Percentiles rank a stretch among this genome's conserved stretches.
phyloP scores from a whole-genome alignment of 805 yeast species.

The Metschnikowia orientalis region DNA sequence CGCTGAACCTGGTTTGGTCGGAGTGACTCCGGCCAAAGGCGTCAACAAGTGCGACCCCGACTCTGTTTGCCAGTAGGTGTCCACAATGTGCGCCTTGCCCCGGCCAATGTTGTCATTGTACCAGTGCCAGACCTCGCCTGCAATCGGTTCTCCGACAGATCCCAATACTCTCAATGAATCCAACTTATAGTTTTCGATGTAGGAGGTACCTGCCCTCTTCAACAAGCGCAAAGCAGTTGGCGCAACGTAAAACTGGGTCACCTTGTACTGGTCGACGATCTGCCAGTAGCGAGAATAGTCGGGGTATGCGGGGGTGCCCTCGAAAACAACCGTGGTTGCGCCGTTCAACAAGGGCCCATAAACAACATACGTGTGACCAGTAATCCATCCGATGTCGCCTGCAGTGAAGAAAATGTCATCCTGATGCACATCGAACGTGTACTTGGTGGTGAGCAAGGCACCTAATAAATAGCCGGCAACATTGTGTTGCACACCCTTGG shows the following conservation, averaged over 20 bases:
- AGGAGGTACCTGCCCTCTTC: conserved; percentile 81
- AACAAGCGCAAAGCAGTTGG: conserved; percentile 96
- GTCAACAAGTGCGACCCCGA: conserved; percentile 94
- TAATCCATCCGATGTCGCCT: conserved; percentile 99
- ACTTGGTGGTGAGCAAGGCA: conserved; percentile 85
- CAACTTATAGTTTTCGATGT: conserved; percentile 74
- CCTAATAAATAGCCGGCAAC: conserved; percentile 95
- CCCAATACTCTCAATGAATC: conserved; percentile 89
- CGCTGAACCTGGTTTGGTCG: conserved; percentile 97
- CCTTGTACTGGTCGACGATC: conserved; percentile 85
- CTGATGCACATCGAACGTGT: conserved; percentile 88
- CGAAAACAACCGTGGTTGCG: conserved; percentile 88
- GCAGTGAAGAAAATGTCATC: conserved; percentile 91
- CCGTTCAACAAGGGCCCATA: conserved; percentile 89
- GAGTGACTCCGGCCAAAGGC: conserved; percentile 90
- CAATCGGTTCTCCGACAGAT: conserved; percentile 98
- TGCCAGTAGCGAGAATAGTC: conserved; percentile 95
- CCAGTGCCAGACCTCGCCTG: conserved; percentile 99
- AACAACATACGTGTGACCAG: conserved; percentile 94
- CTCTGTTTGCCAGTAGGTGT: conserved; percentile 99
- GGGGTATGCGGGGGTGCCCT: conserved; percentile 97
- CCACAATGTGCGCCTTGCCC: conserved; percentile 82
- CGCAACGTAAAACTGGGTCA: conserved; percentile 95
- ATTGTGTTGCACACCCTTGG: conserved; percentile 95
- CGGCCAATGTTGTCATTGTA: conserved; percentile 90